phyloP scores from a whole-genome alignment of 1,284 basidiomycete species.

The Cutaneotrichosporon daszewskae region DNA sequence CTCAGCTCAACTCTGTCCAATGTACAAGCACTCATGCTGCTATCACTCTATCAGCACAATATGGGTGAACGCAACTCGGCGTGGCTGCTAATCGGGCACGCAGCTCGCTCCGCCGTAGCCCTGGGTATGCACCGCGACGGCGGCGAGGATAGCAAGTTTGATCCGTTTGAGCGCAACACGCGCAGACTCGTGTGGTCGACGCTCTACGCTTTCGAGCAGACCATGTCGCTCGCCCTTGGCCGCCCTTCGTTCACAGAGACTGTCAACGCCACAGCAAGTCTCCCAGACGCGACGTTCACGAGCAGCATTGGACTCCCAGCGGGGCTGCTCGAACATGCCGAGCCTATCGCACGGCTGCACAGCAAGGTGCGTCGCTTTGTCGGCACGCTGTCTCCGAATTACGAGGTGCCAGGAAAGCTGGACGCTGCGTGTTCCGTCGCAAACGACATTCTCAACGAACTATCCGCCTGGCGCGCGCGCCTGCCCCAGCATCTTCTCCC shows the following conservation, averaged over 20 bases:
- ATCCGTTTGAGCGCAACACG: slow-evolving; percentile 17
- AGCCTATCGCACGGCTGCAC: slow-evolving; percentile 10
- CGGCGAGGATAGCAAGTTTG: slow-evolving; percentile 11
- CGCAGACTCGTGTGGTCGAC: slow-evolving; percentile 22
- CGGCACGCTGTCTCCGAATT: slow-evolving; percentile 11
- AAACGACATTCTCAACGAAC: too few species aligned
- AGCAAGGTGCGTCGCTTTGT: slow-evolving; percentile 13
- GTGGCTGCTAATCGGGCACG: slow-evolving; percentile 19
- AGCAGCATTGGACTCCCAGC: slow-evolving; percentile 9
- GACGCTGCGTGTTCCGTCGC: too few species aligned
- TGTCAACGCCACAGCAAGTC: slow-evolving; percentile 7
- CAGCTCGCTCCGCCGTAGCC: slow-evolving; percentile 13
- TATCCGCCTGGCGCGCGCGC: too few species aligned
- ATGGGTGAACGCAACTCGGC: slow-evolving; percentile 21
- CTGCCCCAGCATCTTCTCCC: too few species aligned
- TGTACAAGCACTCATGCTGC: slow-evolving; percentile 20
- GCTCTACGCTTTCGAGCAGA: slow-evolving; percentile 20
- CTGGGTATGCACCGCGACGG: slow-evolving; percentile 18
- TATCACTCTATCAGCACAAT: slow-evolving; percentile 23
- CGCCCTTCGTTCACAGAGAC: slow-evolving; percentile 19
- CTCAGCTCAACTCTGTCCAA: slow-evolving; percentile 14
- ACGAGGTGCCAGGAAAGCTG: slow-evolving; percentile 4
- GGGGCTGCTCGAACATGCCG: slow-evolving; percentile 10
- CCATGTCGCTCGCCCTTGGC: slow-evolving; percentile 19
- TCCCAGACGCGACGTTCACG: slow-evolving; percentile 17